Conservation (phyloP, 495 filamentous ascomycete genomes). For the Parmelia sp. region DNA sequence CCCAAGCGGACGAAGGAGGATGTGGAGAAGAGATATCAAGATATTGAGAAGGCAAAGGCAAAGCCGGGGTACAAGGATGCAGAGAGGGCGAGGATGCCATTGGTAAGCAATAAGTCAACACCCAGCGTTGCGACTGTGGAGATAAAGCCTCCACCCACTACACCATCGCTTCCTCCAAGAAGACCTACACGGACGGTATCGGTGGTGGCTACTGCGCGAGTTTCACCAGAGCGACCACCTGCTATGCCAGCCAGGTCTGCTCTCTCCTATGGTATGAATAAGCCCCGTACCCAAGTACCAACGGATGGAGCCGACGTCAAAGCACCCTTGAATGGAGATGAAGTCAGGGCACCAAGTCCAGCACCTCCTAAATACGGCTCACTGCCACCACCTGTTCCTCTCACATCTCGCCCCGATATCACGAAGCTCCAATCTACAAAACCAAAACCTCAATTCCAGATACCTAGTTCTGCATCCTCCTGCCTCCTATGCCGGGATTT, state of each 20-base stretch:
- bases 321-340: constrained; percentile 18
- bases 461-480: constrained; percentile 26
- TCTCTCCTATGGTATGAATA: constrained; percentile 37
- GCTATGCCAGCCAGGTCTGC: constrained; percentile 35
- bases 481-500: constrained; percentile 88
- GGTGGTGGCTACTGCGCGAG: constrained; percentile 24
- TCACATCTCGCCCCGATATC: constrained; percentile 52
- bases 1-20: constrained; percentile 29
- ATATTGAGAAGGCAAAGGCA: constrained; percentile 23
- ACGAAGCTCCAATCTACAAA: constrained; percentile 50
- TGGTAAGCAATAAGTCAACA: constrained; percentile 21
- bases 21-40: constrained; percentile 18
- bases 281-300: constrained; percentile 3
- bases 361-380: constrained; percentile 18
- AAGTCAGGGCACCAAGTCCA: constrained; percentile 13
- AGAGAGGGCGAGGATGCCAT: constrained; percentile 17
- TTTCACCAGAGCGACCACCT: constrained; percentile 34
- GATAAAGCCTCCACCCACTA: constrained; percentile 17
- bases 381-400: constrained; percentile 54
- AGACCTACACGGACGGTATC: constrained; percentile 24
- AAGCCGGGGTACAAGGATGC: constrained; percentile 15
- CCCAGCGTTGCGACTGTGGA: constrained; percentile 17
- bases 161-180: constrained; percentile 31
- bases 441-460: constrained; percentile 34
- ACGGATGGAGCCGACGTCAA: constrained; percentile 18